Evolutionary conservation across 805 yeast genomes (phyloP).

Genomic region (Hanseniaspora valbyensis): DNA sequence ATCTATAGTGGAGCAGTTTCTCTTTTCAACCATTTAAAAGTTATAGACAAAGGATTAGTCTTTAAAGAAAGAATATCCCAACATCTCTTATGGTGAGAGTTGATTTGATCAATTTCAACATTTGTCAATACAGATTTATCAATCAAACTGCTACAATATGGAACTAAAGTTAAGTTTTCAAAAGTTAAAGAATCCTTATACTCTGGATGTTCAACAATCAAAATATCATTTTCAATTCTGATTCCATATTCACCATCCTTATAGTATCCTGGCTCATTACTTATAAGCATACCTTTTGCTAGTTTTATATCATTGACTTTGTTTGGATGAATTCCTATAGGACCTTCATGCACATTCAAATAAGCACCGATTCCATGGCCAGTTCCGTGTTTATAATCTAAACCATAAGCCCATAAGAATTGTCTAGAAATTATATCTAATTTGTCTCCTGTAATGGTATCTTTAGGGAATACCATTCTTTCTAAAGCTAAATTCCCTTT

Average conservation of each 20-base stretch:
- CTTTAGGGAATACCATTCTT: conserved; percentile 62
- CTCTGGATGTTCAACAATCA: conserved; percentile 36
- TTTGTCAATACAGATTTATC: conserved; percentile 43
- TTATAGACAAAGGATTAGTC: conserved; percentile 47
- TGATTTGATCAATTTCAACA: conserved; percentile 59
- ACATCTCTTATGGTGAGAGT: conserved; percentile 51
- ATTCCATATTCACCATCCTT: conserved; percentile 84
- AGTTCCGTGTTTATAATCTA: conserved; percentile 87
- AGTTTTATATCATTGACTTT: conserved; percentile 32
- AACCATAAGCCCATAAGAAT: conserved; percentile 67
- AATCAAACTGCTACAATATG: conserved; percentile 69
- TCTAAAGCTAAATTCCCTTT: conserved; percentile 89
- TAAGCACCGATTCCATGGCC: conserved; percentile 96
- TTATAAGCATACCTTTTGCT: conserved; percentile 64
- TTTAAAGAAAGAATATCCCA: conserved; percentile 41
- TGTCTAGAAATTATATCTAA: conserved; percentile 78
- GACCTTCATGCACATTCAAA: conserved; percentile 89
- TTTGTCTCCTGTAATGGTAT: conserved; percentile 53
- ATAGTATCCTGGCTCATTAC: conserved; percentile 93
- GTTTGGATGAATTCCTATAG: conserved; percentile 62
- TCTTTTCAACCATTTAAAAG: conserved; percentile 57
- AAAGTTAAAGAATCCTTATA: conserved; percentile 51
- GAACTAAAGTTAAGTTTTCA: conserved; percentile 76
- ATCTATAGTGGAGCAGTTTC: conserved; percentile 33
- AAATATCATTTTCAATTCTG: conserved; percentile 75